Base-by-base conservation (phyloP, 75 land plant genomes). In the Pseudotsuga menziesii region DNA sequence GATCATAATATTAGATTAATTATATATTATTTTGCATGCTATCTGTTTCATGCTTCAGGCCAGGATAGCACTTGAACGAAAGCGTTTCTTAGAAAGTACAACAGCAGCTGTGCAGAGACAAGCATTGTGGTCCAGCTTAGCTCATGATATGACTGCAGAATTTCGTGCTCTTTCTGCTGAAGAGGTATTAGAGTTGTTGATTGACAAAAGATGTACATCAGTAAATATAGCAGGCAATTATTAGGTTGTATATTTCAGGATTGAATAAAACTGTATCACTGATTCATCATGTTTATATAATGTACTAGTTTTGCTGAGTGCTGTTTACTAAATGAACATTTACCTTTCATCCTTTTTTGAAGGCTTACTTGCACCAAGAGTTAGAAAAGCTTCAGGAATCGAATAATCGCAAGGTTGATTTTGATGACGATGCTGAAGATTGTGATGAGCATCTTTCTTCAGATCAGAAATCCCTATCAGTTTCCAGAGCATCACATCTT, bases 61-160 rank as follows among this genome's bases (percentile, higher is more conserved):
- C 61, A 95, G 98, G 80, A 97, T 97, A 76, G 99, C 96, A 17
- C 85, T 97, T 75, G 99, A 97, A 77, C 72, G 99, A 27, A 84
- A 93, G 80, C 86, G 84, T 52, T 97, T 97, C 81, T 78, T 94
- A 11, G 85, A 89, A 72, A 91, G 88, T 80, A 98, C 99, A 60
- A 82, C 88, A 74, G 79, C 77, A 57, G 96, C 98, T 56, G 98
- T 97, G 4, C 98, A 85, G 17, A 89, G 91, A 76, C 98, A 95
- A 78, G 91, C 89, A 12, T 80, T 86, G 75, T 92, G 98, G 98
- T 95, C 98, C 17, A 90, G 80, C 81, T 93, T 97, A 75, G 99
- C 99, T 75, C 91, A 97, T 89, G 99, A 97, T 72, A 92, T 97
- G 88, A 97, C 99, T n/a, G 89, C 95, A 79, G 99, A 97, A 78